Evolutionary conservation across 257 asterid species (phyloP).

Genomic region (Solanum bulbocastanum): DNA sequence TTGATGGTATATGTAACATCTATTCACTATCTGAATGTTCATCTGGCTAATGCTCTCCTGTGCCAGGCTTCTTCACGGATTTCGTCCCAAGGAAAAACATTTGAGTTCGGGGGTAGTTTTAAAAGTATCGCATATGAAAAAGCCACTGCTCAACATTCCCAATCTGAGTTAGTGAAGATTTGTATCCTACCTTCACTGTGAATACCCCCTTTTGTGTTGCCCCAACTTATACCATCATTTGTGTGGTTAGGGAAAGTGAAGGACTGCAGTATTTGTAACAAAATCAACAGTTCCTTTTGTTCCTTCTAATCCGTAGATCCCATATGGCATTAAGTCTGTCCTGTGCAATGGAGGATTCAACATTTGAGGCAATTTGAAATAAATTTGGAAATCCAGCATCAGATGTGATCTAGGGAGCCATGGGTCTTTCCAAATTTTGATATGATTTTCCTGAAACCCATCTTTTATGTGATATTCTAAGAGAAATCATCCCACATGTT

Average conservation of each 20-base stretch:
- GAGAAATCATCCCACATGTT: background rate
- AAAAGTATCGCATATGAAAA: background rate
- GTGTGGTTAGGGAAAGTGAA: background rate
- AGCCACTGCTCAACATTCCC: background rate
- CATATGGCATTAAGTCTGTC: background rate
- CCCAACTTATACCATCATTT: background rate
- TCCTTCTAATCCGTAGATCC: background rate
- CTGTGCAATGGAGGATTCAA: background rate
- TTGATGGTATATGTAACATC: background rate
- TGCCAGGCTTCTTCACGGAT: background rate
- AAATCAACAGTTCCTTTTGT: background rate
- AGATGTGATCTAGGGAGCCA: background rate
- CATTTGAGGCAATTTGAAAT: background rate
- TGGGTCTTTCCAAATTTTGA: background rate
- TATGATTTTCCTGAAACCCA: background rate
- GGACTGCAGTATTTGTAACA: background rate
- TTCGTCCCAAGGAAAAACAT: background rate
- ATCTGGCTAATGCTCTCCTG: background rate
- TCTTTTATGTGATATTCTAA: background rate
- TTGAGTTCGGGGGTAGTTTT: background rate
- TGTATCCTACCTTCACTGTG: background rate
- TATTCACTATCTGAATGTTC: background rate
- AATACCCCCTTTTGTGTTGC: background rate
- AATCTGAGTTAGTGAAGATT: background rate
- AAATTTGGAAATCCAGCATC: background rate